Percentiles rank a stretch among this genome's conserved stretches.
These are phyloP conservation scores for Epichloe gansuensis DNA, from an alignment of 2,329 filamentous ascomycete species.

Conservation along the genomic window DNA sequence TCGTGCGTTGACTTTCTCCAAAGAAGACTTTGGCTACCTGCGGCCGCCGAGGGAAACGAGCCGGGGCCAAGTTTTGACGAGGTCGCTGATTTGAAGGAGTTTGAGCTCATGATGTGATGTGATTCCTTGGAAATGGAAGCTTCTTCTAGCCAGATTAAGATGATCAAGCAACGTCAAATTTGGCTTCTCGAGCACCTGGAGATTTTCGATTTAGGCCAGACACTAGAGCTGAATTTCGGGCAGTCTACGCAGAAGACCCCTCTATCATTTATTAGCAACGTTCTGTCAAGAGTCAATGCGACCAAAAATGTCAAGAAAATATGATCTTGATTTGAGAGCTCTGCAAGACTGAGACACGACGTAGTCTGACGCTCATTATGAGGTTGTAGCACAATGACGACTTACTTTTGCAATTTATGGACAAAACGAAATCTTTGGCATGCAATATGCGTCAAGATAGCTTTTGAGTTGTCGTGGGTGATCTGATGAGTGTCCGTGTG, in stretches of 20 bases:
- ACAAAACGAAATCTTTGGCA: constrained; percentile 12
- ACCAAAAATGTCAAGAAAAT: background rate
- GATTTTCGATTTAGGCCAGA: background rate
- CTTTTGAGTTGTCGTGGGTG: constrained; percentile 15
- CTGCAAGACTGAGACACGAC: background rate
- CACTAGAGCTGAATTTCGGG: background rate
- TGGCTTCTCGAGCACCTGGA: background rate
- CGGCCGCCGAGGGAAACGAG: constrained; percentile 31
- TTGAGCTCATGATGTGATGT: constrained; percentile 36
- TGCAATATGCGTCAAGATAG: constrained; percentile 18
- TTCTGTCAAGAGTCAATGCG: background rate
- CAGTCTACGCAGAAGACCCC: background rate
- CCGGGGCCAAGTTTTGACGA: constrained; percentile 39
- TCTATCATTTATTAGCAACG: background rate
- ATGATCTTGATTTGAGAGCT: too few relatives aligned
- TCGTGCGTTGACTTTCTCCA: constrained; percentile 67
- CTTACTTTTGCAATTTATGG: background rate
- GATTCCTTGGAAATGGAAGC: background rate
- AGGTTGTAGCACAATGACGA: background rate
- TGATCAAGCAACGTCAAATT: too few relatives aligned
- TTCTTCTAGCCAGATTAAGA: background rate
- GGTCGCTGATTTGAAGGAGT: constrained; percentile 36
- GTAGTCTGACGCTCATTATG: background rate
- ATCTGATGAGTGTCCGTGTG: background rate
- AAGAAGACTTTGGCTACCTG: constrained; percentile 52